Conservation (phyloP, 257 asterid genomes). For the Plantago major region DNA sequence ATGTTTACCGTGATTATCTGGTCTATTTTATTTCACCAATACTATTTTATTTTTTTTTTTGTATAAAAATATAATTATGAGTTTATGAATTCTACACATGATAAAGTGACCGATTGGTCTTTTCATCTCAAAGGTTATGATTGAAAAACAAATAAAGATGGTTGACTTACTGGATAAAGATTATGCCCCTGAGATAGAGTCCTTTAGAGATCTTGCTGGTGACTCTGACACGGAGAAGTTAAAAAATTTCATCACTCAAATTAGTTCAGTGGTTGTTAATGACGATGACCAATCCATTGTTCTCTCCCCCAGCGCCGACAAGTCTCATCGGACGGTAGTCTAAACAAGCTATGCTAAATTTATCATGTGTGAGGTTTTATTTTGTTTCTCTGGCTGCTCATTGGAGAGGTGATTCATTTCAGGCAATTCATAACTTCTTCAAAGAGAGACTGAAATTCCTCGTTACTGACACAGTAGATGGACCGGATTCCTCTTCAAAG, state of each 20-base stretch:
- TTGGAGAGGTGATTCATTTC: constrained; percentile 28
- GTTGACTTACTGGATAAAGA: constrained; percentile 47
- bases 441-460: constrained; percentile 81
- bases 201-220: constrained; percentile 74
- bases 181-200: constrained; percentile 59
- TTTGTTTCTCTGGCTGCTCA: constrained; percentile 19
- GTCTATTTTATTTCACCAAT: background rate
- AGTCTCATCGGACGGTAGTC: constrained; percentile 75
- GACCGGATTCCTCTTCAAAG: constrained; percentile 71
- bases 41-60: too few species aligned
- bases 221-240: constrained; percentile 59
- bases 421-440: constrained; percentile 92
- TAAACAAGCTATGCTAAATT: background rate
- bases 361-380: background rate
- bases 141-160: constrained; percentile 42
- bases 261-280: constrained; percentile 40
- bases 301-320: constrained; percentile 83
- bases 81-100: constrained; percentile 1
- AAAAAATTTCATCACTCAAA: constrained; percentile 46
- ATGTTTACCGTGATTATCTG: constrained; percentile 3
- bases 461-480: constrained; percentile 89
- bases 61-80: too few species aligned
- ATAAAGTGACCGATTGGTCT: constrained; percentile 16
- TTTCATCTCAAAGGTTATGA: constrained; percentile 44
- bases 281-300: constrained; percentile 43